Percentiles rank a stretch among this genome's conserved stretches.
These are phyloP conservation scores for Globisporangium cystogenes DNA, from an alignment of 352 stramenopile genomes.

Conservation along the genomic window DNA sequence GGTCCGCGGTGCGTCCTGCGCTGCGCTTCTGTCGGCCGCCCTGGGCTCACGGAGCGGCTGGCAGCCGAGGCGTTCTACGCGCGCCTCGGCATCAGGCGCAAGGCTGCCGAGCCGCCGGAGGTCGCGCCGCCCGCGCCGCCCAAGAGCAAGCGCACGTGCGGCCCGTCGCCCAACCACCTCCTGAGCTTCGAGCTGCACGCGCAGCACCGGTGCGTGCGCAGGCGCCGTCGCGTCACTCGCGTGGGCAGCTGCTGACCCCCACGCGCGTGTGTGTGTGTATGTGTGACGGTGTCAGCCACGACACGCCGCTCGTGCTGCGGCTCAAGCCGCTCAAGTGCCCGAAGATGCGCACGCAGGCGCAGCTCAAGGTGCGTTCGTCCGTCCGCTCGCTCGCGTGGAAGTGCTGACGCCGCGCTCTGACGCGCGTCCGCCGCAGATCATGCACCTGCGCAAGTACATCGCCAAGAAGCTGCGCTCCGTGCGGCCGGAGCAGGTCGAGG, in stretches of 20 bases:
- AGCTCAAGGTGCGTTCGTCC: conserved; percentile 41
- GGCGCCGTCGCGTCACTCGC: no score
- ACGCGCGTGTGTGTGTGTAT: no score
- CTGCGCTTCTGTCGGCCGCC: not conserved
- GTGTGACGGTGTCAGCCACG: no score
- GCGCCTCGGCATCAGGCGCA: conserved; percentile 52
- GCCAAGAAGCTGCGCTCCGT: conserved; percentile 32
- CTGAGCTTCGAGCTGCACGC: conserved; percentile 44
- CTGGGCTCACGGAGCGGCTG: not conserved
- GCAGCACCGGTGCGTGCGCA: conserved; percentile 27
- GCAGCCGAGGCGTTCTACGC: conserved; percentile 38
- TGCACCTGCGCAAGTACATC: conserved; percentile 58
- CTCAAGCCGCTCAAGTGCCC: conserved; percentile 23
- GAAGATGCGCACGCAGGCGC: conserved; percentile 33
- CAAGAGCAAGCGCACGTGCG: conserved; percentile 17
- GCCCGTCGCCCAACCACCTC: conserved; percentile 26
- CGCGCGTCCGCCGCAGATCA: conserved; percentile 23
- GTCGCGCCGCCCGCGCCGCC: conserved; percentile 8
- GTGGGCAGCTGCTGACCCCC: no score
- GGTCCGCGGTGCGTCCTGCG: conserved; percentile 21
- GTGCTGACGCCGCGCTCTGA: not conserved
- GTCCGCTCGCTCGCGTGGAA: no score
- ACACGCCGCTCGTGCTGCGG: conserved; percentile 37
- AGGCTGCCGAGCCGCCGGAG: conserved; percentile 15
- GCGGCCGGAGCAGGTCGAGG: conserved; percentile 45